Conservation (phyloP, 371 early-diverging fungal species). For the Apophysomyces variabilis region DNA sequence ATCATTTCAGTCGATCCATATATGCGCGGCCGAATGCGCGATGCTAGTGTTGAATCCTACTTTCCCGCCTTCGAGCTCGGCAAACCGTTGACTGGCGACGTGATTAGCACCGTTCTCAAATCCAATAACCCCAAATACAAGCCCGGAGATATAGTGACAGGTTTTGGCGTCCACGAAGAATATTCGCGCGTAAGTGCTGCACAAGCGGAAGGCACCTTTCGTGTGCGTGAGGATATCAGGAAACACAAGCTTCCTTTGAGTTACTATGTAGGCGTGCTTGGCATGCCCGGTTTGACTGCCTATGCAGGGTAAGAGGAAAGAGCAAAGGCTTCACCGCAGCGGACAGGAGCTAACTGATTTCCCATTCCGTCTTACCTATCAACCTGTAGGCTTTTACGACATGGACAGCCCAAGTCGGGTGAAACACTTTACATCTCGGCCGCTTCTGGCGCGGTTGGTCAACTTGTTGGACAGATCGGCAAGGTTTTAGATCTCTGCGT, state of each 20-base stretch:
- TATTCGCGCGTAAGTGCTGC: conserved; percentile 39
- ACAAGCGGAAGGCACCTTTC: conserved; percentile 23
- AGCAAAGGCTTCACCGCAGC: background rate
- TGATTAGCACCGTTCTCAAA: conserved; percentile 61
- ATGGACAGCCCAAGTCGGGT: conserved; percentile 47
- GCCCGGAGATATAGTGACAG: conserved; percentile 60
- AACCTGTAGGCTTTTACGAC: conserved; percentile 12
- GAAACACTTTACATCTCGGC: conserved; percentile 62
- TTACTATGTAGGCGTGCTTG: conserved; percentile 58
- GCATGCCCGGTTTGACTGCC: conserved; percentile 56
- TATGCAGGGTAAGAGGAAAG: conserved; percentile 35
- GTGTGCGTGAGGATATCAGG: conserved; percentile 40
- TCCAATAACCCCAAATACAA: conserved; percentile 55
- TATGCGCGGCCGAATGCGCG: conserved; percentile 71
- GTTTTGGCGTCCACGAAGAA: conserved; percentile 49
- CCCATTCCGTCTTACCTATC: conserved; percentile 14
- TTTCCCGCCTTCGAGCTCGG: conserved; percentile 56
- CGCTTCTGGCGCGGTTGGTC: conserved; percentile 65
- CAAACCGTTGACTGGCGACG: conserved; percentile 58
- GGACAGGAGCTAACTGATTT: background rate
- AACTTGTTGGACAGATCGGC: conserved; percentile 70
- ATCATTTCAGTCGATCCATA: conserved; percentile 49
- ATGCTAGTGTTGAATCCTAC: conserved; percentile 45
- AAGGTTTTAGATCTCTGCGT: conserved; percentile 73
- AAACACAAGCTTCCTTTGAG: conserved; percentile 46